Base-by-base conservation (phyloP, 805 yeast genomes). In the Zygosaccharomyces bisporus region DNA sequence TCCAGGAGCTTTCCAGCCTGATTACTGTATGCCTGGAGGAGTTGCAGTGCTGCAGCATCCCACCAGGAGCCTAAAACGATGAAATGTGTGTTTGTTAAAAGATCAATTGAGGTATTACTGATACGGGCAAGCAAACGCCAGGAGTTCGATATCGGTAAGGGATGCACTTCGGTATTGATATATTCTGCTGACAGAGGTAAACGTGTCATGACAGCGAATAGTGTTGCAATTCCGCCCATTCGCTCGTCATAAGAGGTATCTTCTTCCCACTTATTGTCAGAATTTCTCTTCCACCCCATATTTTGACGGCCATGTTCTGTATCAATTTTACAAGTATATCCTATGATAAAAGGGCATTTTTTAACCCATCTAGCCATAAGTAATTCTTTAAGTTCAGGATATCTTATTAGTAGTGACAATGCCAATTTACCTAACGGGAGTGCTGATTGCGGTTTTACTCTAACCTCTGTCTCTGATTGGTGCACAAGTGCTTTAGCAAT, bases 401-500 rank as follows among this genome's bases (percentile, higher is more conserved):
- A 74, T 25, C 64, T 67, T 13, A 73, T 58, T 54, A 88, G 58
- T 32, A 89, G 58, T 24, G 72, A 69, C 13, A 77, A 57, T 0
- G 91, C 69, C 25, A 91, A 64, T 54, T 74, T 75, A 0, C 87
- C 95, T 35, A 93, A 67, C 0, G 99, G 95, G 6, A 85, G 57
- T 0, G 96, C 86, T 3, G 89, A 79, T 34, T 78, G 76, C 1
- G 95, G 81, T 46, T 82, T 77, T 0, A 86, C 95, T 12, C 84
- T 74, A 6, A 88, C 90, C 64, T 93, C 99, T 1, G 95, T 79
- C 64, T 90, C 98, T 1, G 97, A 91, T 66, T 93, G 99, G 20
- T 84, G 79, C 1, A 93, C 86, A 1, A 90, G 68, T 3, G 91
- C 85, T 59, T 93, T 93, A 4, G 96, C 84, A 21, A 86, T 75